Conservation (phyloP, 495 filamentous ascomycete genomes). For the Aspergillus carlsbadensis region DNA sequence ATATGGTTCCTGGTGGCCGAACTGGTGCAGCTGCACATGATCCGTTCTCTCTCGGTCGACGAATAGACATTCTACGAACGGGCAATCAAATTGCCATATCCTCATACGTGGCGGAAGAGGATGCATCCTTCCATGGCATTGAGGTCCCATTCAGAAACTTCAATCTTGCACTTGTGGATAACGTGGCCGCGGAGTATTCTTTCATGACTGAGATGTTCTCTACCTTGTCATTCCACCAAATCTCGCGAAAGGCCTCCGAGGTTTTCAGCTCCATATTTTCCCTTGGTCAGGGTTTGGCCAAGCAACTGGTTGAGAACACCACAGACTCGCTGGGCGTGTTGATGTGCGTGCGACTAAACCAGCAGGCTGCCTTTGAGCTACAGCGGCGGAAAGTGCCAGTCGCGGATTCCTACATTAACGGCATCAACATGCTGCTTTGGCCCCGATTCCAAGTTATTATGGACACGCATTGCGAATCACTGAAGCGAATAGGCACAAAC, state of each 20-base stretch:
- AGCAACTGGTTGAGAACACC: slow-evolving; percentile 69
- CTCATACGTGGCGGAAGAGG: slow-evolving; percentile 85
- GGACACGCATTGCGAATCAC: slow-evolving; percentile 86
- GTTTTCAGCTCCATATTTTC: slow-evolving; percentile 85
- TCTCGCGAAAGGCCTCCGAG: slow-evolving; percentile 66
- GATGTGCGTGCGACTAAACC: slow-evolving; percentile 89
- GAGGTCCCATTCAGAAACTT: slow-evolving; percentile 90
- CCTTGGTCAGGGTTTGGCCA: slow-evolving; percentile 74
- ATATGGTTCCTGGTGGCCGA: slow-evolving; percentile 35
- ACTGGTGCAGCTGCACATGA: slow-evolving; percentile 70
- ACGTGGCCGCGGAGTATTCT: slow-evolving; percentile 90
- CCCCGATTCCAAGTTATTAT: slow-evolving; percentile 91
- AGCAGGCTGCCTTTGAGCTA: slow-evolving; percentile 87
- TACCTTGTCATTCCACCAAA: slow-evolving; percentile 53
- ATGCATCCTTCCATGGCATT: slow-evolving; percentile 78
- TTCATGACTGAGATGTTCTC: slow-evolving; percentile 91
- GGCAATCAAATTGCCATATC: slow-evolving; percentile 69
- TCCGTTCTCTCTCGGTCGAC: slow-evolving; percentile 80
- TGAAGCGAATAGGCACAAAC: slow-evolving; percentile 59
- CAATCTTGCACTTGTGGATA: slow-evolving; percentile 91
- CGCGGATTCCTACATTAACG: slow-evolving; percentile 89
- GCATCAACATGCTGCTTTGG: slow-evolving; percentile 93
- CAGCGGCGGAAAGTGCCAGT: slow-evolving; percentile 88
- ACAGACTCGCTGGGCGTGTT: slow-evolving; percentile 84
- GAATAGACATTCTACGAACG: slow-evolving; percentile 74